Evolutionary conservation across 129 eudicot species (phyloP).

Genomic region (Rutidosis leptorrhynchoides): DNA sequence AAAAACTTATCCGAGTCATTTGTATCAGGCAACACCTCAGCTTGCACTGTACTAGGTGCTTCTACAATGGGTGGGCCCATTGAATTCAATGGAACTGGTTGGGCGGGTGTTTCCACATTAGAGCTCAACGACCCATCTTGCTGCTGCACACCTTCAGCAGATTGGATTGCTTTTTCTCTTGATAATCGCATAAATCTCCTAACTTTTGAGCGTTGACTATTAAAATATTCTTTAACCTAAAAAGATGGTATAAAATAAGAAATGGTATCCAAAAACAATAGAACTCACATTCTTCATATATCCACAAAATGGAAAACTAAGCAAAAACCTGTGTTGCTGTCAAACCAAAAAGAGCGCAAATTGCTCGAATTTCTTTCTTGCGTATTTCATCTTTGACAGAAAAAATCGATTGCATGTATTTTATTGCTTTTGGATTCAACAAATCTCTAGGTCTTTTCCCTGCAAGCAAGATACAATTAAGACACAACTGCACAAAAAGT

Average conservation of each 20-base stretch:
- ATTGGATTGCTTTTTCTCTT: constrained; percentile 59
- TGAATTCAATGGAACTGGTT: constrained; percentile 59
- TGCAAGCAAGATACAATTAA: constrained; percentile 30
- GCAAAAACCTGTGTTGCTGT: constrained; percentile 85
- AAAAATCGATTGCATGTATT: constrained; percentile 79
- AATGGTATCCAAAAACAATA: background rate
- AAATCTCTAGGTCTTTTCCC: constrained; percentile 96
- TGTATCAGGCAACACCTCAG: constrained; percentile 51
- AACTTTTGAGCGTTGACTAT: constrained; percentile 66
- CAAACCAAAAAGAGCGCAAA: constrained; percentile 82
- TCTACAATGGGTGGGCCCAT: constrained; percentile 32
- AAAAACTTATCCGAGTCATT: constrained; percentile 60
- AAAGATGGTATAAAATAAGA: background rate
- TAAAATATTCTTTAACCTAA: constrained; percentile 84
- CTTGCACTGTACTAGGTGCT: constrained; percentile 60
- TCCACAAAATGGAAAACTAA: constrained; percentile 2
- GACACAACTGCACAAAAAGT: constrained; percentile 1
- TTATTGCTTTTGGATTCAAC: constrained; percentile 85
- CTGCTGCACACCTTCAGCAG: constrained; percentile 34
- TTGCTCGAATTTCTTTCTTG: constrained; percentile 86
- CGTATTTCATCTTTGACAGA: constrained; percentile 81
- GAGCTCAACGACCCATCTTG: constrained; percentile 43
- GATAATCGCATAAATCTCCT: constrained; percentile 72
- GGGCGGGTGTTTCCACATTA: constrained; percentile 30
- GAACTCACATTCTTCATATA: background rate